Evolutionary conservation across 2,329 filamentous ascomycete species (phyloP).

Genomic region (Hypoxylon sp.): DNA sequence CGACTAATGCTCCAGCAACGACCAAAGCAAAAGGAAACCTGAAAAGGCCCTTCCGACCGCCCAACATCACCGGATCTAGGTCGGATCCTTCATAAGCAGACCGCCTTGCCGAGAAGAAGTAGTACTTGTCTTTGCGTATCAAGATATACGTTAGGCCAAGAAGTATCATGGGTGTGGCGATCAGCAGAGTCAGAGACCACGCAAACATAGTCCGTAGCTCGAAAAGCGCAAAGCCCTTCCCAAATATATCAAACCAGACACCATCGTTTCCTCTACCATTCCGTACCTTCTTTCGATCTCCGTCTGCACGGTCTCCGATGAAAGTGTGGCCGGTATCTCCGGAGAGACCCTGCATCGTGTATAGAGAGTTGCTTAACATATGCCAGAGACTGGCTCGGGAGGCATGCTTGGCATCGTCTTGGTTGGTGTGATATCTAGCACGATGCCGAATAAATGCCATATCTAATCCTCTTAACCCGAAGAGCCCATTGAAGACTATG

Average conservation of each 20-base stretch:
- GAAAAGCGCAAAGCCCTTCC: conserved; percentile 82
- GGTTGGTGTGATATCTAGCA: conserved; percentile 88
- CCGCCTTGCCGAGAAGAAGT: conserved; percentile 79
- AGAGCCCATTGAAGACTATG: conserved; percentile 80
- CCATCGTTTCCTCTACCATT: conserved; percentile 77
- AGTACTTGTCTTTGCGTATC: conserved; percentile 83
- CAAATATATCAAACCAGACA: conserved; percentile 96
- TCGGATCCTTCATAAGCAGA: conserved; percentile 72
- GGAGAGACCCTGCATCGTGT: conserved; percentile 80
- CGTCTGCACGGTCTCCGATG: conserved; percentile 64
- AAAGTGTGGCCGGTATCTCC: conserved; percentile 78
- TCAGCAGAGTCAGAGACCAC: conserved; percentile 85
- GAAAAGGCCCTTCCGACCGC: conserved; percentile 86
- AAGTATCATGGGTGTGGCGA: conserved; percentile 82
- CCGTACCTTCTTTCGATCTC: conserved; percentile 71
- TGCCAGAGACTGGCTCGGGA: conserved; percentile 84
- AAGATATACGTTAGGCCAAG: conserved; percentile 78
- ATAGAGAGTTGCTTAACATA: conserved; percentile 89
- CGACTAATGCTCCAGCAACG: conserved; percentile 75
- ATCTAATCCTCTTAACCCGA: conserved; percentile 90
- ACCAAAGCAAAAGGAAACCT: conserved; percentile 83
- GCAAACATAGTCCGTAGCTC: conserved; percentile 87
- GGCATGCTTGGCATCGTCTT: conserved; percentile 87
- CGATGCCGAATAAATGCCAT: conserved; percentile 92
- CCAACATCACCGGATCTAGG: conserved; percentile 73